Base-by-base conservation (phyloP, 345 rosid species). In the Balakata baccata region DNA sequence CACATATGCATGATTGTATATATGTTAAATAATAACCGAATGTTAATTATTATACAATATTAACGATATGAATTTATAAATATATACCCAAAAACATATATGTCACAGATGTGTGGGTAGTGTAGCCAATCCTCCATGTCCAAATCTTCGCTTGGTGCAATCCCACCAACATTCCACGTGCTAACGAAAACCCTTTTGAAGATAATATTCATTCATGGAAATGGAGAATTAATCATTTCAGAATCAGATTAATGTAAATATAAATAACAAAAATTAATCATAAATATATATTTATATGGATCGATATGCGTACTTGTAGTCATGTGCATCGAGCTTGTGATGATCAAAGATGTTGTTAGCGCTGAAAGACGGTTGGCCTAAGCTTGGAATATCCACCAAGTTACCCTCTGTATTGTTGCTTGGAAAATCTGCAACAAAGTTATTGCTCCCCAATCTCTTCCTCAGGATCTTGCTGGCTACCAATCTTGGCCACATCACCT, bases 141-240 rank as follows among this genome's bases (percentile, higher is more conserved):
- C 72, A 89, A 51, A 46, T 80, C 84, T 57, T 89, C 90, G 7
- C 69, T 60, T 22, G 96, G 97, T 69, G 83, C 90, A 78, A 86
- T 61, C 38, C 98, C 98, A 9, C 94, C 98, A 38, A 90, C 97
- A 76, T 93, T 93, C 97, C 98, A 91, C 53, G 98, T 88, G 71
- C 96, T 87, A 47, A 85, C 92, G 64, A 90, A 89, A 57, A 90
- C 76, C 84, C 97, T 93, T 66, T 2, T 3, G 51, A 46, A 12
- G 7, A 43, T 29, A 29, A 29, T 29, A 29, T 29, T 29, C 34
- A 29, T 43, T 43, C 47, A 43, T 43, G 47, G 10, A 10, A 43
- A 43, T 29, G 34, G 34, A 29, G 34, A 29, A 29, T 2, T 1
- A 29, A 29, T 29, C 14, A 25, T 23, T 3, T 14, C 23, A 65